Evolutionary conservation across 257 asterid genomes (phyloP), one percentile per base, ranked within the genome.

Genomic region (Handroanthus guayacan): DNA sequence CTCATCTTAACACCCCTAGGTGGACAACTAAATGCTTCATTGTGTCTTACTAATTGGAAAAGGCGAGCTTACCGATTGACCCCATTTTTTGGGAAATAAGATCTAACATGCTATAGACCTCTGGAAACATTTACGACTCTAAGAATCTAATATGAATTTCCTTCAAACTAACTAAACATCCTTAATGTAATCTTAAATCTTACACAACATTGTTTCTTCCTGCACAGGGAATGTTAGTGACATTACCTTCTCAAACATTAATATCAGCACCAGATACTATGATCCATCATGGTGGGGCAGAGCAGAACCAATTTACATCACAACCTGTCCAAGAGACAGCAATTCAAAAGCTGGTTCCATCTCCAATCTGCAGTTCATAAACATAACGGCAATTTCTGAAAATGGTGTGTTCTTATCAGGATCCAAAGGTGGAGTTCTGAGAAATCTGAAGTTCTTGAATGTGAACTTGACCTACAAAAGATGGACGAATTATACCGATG

Each of bases 281-380:
- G 94, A 95, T 76, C 88, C 92, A 3, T 91, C 86, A 10, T 95
- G 99, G 97, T 95, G 99, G 98, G 99, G 99, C 2, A 89, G 99
- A 82, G 98, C 97, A 2, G 99, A 95, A 61, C 98, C 98, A 0
- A 92, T 95, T 10, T 95, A 92, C 45, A 79, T 95, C 45, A 95
- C 98, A 39, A 84, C 89, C 43, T 95, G 97, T 68, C 91, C 97
- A 37, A 82, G 98, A 76, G 92, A 88, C 78, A 72, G 51, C 56
- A 80, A 79, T 20, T 85, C 96, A 3, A 92, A 60, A 78, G 77
- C 87, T 12, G 97, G 97, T 41, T 85, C 91, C 47, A 91, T 92
- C 75, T 92, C 97, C 43, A 88, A 89, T 61, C 50, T 95, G 43
- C 85, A 47, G 58, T 92, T 92, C 82, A 86, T 92, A 62, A 95